Evolutionary conservation across 805 yeast species (phyloP), one percentile per base, ranked within the genome.

Genomic region (Kluyveromyces aestuarii): DNA sequence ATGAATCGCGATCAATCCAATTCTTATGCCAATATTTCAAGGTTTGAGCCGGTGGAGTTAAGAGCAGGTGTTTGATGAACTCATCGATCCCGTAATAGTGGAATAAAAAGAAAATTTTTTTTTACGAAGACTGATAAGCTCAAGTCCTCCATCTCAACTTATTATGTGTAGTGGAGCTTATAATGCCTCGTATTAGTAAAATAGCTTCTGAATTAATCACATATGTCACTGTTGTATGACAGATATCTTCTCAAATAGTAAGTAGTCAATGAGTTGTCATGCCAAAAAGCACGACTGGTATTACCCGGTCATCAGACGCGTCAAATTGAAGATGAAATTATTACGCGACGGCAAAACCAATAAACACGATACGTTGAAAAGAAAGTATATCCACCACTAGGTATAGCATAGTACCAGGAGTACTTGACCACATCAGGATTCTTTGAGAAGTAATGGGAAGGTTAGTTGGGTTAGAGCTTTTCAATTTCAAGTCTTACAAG

Each of bases 401-500:
- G 25, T 4, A 21, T 21, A 21, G 25, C 3, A 21, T 3, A 21
- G 25, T 21, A n/a, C 6, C 25, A 21, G 25, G 25, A 6, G 25
- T 3, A 21, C 25, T 21, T 21, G 25, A 21, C 25, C 25, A 21
- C 3, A 21, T 21, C 25, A 21, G 6, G 25, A 21, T 30, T 30
- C 35, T 30, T 30, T 30, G 4, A 10, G 35, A 30, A 36, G 37
- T 21, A 33, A 90, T 90, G 98, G 96, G 96, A 4, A 73, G 93
- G 55, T 71, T 90, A 25, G 71, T 81, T 38, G 90, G 91, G 2
- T 66, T 90, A 47, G 96, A 87, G 62, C 70, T 90, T 35, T 72
- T 77, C 66, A 88, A 93, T 66, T 93, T 93, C 80, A 93, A 93
- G 70, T 90, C 97, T 0, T 93, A 93, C 62, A 73, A 77, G 48